Conservation (phyloP, 129 eudicot species). For the Solidago caesia region DNA sequence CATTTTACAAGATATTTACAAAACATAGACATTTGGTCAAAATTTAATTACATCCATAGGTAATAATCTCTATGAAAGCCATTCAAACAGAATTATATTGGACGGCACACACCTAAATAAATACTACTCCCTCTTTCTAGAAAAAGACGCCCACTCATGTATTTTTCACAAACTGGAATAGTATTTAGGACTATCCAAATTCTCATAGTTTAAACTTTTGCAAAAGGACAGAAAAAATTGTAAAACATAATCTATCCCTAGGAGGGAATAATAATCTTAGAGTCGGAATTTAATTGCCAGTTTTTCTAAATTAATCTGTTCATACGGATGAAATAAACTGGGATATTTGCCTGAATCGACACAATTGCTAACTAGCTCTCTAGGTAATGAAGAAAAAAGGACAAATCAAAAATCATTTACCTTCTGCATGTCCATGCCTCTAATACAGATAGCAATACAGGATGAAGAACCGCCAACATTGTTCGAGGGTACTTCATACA, state of each 20-base stretch:
- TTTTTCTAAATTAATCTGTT: too few species aligned
- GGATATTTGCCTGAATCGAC: background rate
- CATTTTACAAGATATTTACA: too few species aligned
- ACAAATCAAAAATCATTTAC: constrained; percentile 40
- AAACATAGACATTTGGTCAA: too few species aligned
- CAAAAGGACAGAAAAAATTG: background rate
- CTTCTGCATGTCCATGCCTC: constrained; percentile 90
- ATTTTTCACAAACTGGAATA: too few species aligned
- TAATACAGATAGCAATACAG: constrained; percentile 68
- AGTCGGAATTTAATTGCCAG: too few species aligned
- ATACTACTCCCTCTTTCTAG: too few species aligned
- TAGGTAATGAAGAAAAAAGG: background rate
- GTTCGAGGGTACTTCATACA: constrained; percentile 76
- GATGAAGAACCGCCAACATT: constrained; percentile 87
- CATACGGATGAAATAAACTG: too few species aligned
- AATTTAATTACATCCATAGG: too few species aligned
- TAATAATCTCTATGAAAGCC: too few species aligned
- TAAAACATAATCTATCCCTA: too few species aligned
- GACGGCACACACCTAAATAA: background rate
- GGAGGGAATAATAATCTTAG: too few species aligned
- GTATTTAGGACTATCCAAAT: background rate
- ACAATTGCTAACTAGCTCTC: constrained; percentile 1
- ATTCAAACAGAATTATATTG: background rate
- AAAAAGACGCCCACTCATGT: too few species aligned
- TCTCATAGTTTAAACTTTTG: background rate